A percentile compares a stretch with the other conserved stretches of the same genome.
These are phyloP conservation scores for Massospora cicadina DNA, from an alignment of 371 early-diverging fungal genomes.

Conservation along the genomic window DNA sequence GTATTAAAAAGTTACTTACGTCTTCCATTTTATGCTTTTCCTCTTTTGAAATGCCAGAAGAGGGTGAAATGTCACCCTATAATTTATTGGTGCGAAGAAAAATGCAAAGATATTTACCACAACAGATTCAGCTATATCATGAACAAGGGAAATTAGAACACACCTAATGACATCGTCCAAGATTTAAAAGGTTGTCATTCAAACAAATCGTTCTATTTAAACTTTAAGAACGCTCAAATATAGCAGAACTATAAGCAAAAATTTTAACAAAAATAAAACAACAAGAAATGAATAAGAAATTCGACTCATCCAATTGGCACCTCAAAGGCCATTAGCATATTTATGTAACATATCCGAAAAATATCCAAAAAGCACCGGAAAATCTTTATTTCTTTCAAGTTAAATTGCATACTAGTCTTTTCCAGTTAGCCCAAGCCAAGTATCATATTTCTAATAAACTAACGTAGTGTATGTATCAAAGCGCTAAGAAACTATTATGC, in stretches of 20 bases:
- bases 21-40: constrained; percentile 56
- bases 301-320: too few species aligned
- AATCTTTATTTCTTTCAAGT: background rate
- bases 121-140: constrained; percentile 78
- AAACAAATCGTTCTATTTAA: too few species aligned
- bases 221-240: too few species aligned
- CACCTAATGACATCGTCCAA: too few species aligned
- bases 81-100: background rate
- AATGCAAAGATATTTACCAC: constrained; percentile 27
- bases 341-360: background rate
- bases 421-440: constrained; percentile 69
- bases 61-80: constrained; percentile 82
- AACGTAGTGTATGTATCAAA: constrained; percentile 20
- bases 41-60: constrained; percentile 52
- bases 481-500: too few species aligned
- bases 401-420: background rate
- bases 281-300: too few species aligned
- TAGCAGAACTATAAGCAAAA: too few species aligned
- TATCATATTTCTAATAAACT: constrained; percentile 76
- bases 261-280: too few species aligned
- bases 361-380: background rate
- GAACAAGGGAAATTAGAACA: constrained; percentile 78
- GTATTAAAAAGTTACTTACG: constrained; percentile 17
- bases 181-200: too few species aligned
- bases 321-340: too few species aligned